These are phyloP conservation scores for Yamadazyma mexicana DNA, from an alignment of 1,139 yeast species.

Conservation along the genomic window DNA sequence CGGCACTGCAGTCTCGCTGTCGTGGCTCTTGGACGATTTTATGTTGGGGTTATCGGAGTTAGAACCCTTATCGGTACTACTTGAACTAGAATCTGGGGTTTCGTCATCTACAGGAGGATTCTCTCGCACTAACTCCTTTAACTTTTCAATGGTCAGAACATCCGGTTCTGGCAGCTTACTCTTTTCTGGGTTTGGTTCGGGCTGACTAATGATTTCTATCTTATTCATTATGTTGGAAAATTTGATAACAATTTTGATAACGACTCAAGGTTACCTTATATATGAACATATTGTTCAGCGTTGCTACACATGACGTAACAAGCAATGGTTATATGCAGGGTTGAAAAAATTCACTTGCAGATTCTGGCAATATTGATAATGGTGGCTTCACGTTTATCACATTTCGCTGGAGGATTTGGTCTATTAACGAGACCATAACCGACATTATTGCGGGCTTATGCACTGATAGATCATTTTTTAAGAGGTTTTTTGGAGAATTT, in stretches of 20 bases:
- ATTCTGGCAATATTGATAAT: no score
- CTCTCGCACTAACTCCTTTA: constrained; percentile 17
- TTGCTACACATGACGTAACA: constrained; percentile 9
- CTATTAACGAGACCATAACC: background rate
- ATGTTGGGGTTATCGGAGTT: background rate
- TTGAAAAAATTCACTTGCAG: background rate
- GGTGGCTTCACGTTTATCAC: no score
- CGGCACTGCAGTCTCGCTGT: background rate
- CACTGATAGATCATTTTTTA: no score
- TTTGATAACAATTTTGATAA: no score
- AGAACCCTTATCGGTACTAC: background rate
- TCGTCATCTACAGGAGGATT: constrained; percentile 9
- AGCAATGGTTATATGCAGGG: background rate
- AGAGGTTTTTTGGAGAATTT: no score
- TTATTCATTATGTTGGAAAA: constrained; percentile 12
- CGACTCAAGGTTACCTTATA: background rate
- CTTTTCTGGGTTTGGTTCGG: constrained; percentile 11
- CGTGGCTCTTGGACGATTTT: background rate
- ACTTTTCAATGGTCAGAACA: constrained; percentile 16
- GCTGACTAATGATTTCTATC: constrained; percentile 24
- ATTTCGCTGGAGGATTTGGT: no score
- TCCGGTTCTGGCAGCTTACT: constrained; percentile 8
- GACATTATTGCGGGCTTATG: no score
- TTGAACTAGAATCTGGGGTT: background rate
- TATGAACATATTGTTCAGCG: background rate